Evolutionary conservation across 139 green algal species (phyloP).

Genomic region (Nannochloris sp.): DNA sequence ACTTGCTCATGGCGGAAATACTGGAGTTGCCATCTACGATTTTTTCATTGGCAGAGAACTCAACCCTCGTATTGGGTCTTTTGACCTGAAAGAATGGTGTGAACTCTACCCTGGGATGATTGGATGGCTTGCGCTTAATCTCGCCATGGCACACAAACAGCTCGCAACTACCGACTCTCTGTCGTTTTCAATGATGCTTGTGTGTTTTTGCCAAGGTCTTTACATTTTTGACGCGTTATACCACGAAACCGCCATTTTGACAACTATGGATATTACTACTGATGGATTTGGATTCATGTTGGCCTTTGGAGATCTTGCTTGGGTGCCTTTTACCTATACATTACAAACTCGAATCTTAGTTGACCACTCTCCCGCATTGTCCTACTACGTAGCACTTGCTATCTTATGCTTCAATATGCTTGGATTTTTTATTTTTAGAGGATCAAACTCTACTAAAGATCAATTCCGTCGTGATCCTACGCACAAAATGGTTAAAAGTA

Average conservation of each 20-base stretch:
- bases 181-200: slow-evolving; percentile 65
- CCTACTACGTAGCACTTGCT: slow-evolving; percentile 10
- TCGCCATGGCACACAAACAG: slow-evolving; percentile 71
- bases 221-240: slow-evolving; percentile 59
- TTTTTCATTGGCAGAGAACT: slow-evolving; percentile 92
- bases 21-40: slow-evolving; percentile 59
- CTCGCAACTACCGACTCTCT: slow-evolving; percentile 29
- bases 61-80: slow-evolving; percentile 63
- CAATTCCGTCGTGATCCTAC: slow-evolving; percentile 65
- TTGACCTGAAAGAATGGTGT: slow-evolving; percentile 92
- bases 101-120: slow-evolving; percentile 78
- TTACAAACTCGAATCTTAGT: slow-evolving; percentile 75
- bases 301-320: slow-evolving; percentile 91
- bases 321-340: slow-evolving; percentile 96
- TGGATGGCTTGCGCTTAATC: slow-evolving; percentile 48
- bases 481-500: slow-evolving; percentile 54
- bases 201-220: slow-evolving; percentile 68
- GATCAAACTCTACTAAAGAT: slow-evolving; percentile 94
- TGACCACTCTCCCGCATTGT: slow-evolving; percentile 41
- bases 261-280: slow-evolving; percentile 97
- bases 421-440: slow-evolving; percentile 89
- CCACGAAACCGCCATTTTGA: slow-evolving; percentile 80
- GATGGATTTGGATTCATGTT: slow-evolving; percentile 99
- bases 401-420: slow-evolving; percentile 66
- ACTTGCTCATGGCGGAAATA: slow-evolving; percentile 38